phyloP scores from a whole-genome alignment of 108 stramenopile genomes.

The Epithemia pelagica region DNA sequence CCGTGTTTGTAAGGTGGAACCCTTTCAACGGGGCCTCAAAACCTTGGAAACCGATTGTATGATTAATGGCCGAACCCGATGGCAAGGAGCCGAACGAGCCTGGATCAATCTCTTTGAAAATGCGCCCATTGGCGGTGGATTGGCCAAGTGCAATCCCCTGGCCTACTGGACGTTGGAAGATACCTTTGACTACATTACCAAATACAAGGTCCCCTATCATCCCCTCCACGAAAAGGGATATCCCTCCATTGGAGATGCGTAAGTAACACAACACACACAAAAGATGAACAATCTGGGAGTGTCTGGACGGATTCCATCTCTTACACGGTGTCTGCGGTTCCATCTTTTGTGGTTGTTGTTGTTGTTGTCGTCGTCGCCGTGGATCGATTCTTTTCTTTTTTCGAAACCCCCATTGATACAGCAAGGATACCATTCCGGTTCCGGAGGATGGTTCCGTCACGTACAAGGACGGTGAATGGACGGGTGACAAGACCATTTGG shows the following conservation, averaged over 20 bases:
- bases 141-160: conserved; percentile 94
- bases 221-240: conserved; percentile 96
- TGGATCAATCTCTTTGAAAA: conserved; percentile 91
- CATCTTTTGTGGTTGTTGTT: too few relatives aligned
- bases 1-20: conserved; percentile 96
- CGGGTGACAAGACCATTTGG: conserved; percentile 83
- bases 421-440: conserved; percentile 89
- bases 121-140: conserved; percentile 88
- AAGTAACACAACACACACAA: background rate
- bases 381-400: too few relatives aligned
- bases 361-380: too few relatives aligned
- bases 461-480: conserved; percentile 81
- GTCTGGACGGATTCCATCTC: too few relatives aligned
- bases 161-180: conserved; percentile 98
- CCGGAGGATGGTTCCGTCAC: conserved; percentile 76
- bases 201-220: conserved; percentile 92
- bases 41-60: conserved; percentile 90
- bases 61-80: conserved; percentile 96
- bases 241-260: conserved; percentile 90
- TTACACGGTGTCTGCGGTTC: too few relatives aligned
- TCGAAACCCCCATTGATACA: too few relatives aligned
- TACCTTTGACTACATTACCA: conserved; percentile 95
- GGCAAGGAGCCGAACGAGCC: conserved; percentile 96
- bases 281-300: too few relatives aligned
- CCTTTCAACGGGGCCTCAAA: conserved; percentile 94